A percentile compares a stretch with the other conserved stretches of the same genome.
Conservation (phyloP, 257 asterid genomes). For the Rubia yunnanensis region DNA sequence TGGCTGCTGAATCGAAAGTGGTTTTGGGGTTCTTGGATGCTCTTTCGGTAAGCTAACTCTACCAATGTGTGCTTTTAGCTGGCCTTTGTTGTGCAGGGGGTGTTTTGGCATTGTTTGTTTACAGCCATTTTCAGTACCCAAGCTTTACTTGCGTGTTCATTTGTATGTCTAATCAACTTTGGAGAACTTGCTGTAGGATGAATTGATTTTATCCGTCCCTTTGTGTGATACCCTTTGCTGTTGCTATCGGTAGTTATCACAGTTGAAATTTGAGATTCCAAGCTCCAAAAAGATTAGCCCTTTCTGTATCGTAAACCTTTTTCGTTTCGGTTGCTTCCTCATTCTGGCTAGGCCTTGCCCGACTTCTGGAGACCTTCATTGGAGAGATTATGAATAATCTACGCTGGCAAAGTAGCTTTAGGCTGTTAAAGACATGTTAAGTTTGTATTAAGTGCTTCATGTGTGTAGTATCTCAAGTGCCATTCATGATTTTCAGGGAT, state of each 20-base stretch:
- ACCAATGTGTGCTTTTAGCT: background rate
- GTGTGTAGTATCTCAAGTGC: background rate
- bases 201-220: background rate
- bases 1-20: slow-evolving; percentile 49
- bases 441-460: background rate
- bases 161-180: no score
- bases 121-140: background rate
- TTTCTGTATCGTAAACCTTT: background rate
- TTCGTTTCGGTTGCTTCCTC: background rate
- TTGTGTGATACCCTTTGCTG: background rate
- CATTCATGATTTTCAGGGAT: slow-evolving; percentile 43
- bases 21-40: slow-evolving; percentile 72
- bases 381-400: background rate
- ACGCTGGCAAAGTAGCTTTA: background rate
- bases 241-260: background rate
- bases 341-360: no score
- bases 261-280: background rate
- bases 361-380: background rate
- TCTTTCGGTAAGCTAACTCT: slow-evolving; percentile 44
- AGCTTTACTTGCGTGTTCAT: no score
- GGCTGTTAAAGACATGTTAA: background rate
- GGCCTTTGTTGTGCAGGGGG: background rate
- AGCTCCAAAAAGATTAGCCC: background rate
- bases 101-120: background rate
- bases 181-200: no score